Evolutionary conservation across 2,329 filamentous ascomycete genomes (phyloP).

Genomic region (Tolypocladium cylindrosporum): DNA sequence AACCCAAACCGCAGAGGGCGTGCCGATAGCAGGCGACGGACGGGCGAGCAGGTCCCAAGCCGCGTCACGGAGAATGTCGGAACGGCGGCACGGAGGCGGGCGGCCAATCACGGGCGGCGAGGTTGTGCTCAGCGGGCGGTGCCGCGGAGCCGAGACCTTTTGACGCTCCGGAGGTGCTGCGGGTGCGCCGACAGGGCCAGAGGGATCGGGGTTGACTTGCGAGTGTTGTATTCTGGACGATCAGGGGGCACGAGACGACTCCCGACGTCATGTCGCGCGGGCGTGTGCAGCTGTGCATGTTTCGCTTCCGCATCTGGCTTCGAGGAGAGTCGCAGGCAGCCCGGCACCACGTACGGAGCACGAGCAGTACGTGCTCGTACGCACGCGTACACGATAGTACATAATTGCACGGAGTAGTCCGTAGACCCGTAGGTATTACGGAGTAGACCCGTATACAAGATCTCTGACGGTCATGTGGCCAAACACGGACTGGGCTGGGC

Average conservation of each 20-base stretch:
- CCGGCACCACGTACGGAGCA: too few relatives aligned
- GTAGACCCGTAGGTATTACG: not conserved
- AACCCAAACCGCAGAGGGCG: not conserved
- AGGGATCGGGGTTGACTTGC: too few relatives aligned
- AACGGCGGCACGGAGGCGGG: conserved; percentile 1
- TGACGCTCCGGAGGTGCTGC: not conserved
- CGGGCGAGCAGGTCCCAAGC: not conserved
- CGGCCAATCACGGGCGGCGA: conserved; percentile 6
- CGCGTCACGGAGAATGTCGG: conserved; percentile 9
- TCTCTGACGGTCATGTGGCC: conserved; percentile 4
- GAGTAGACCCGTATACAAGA: not conserved
- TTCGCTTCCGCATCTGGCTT: not conserved
- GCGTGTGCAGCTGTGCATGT: not conserved
- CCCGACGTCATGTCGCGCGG: not conserved
- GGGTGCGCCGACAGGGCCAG: not conserved
- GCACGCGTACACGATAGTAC: too few relatives aligned
- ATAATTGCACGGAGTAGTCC: not conserved
- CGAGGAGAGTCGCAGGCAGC: not conserved
- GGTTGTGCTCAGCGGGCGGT: not conserved
- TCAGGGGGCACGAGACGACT: not conserved
- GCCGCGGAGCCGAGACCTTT: conserved; percentile 11
- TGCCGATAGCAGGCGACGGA: not conserved
- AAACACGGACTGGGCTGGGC: not conserved
- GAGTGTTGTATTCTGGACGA: too few relatives aligned
- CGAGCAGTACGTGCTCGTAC: not conserved